Conservation (phyloP, 139 green algal genomes). For the Chlamydomonas sphaeroides region DNA sequence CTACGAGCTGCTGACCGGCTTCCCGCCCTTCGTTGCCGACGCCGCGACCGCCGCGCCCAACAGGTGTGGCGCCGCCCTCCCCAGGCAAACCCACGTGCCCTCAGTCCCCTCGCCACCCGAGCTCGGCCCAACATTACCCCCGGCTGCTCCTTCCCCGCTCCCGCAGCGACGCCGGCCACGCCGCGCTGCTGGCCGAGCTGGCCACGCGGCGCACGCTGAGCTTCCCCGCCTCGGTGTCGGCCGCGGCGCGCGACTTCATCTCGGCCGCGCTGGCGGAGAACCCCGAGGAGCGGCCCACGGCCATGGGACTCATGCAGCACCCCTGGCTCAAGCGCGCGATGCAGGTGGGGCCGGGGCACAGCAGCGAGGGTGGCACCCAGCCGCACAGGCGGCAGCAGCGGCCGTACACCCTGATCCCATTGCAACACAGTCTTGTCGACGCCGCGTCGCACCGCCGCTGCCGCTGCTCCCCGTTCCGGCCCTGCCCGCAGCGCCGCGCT, state of each 20-base stretch:
- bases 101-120: no score
- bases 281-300: conserved; percentile 44
- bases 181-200: background rate
- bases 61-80: no score
- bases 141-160: no score
- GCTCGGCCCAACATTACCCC: no score
- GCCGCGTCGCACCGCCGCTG: no score
- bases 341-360: background rate
- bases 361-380: no score
- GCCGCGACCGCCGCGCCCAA: no score
- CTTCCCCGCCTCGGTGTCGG: conserved; percentile 39
- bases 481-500: no score
- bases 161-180: background rate
- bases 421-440: no score
- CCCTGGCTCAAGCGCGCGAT: conserved; percentile 45
- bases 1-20: conserved; percentile 50
- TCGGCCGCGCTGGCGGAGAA: conserved; percentile 43
- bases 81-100: background rate
- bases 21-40: conserved; percentile 44
- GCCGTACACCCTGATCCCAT: no score
- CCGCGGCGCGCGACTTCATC: conserved; percentile 57
- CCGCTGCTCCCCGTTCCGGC: no score
- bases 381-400: no score
- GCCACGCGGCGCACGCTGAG: conserved; percentile 1
- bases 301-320: conserved; percentile 56